Evolutionary conservation across 2,329 filamentous ascomycete species (phyloP).

Genomic region (Xylariaceae sp.): DNA sequence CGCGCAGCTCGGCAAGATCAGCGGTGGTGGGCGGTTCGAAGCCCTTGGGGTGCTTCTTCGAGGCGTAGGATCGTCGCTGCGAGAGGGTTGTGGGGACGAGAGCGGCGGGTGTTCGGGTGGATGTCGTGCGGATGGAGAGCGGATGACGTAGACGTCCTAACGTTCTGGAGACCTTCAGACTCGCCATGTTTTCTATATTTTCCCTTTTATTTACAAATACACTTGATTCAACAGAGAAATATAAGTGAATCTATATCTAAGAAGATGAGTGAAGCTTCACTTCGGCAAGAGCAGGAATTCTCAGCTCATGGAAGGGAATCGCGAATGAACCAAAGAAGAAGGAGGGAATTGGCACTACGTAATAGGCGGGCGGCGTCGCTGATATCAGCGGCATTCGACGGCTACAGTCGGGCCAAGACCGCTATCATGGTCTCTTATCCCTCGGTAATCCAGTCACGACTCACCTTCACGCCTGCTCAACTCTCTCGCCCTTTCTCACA

Average conservation of each 20-base stretch:
- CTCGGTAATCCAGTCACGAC: background rate
- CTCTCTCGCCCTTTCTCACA: background rate
- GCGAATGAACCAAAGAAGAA: no score
- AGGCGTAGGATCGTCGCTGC: constrained; percentile 45
- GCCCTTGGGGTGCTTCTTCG: constrained; percentile 56
- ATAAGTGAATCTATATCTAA: no score
- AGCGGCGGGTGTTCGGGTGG: constrained; percentile 18
- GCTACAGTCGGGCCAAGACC: constrained; percentile 17
- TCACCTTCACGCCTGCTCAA: background rate
- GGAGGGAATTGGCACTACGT: background rate
- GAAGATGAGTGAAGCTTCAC: no score
- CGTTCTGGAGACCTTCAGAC: constrained; percentile 36
- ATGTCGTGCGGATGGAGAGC: background rate
- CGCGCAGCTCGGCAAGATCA: constrained; percentile 75
- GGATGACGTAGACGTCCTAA: constrained; percentile 23
- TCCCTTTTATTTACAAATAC: constrained; percentile 18
- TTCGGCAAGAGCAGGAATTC: no score
- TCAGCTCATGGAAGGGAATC: no score
- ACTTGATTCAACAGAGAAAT: background rate
- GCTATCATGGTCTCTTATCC: background rate
- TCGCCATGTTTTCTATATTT: constrained; percentile 35
- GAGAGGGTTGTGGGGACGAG: constrained; percentile 34
- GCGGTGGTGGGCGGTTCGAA: constrained; percentile 64
- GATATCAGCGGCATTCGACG: constrained; percentile 11
- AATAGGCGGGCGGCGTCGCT: background rate